These are phyloP conservation scores for Echeveria elegans DNA, from an alignment of 164 flowering plant genomes.

Conservation along the genomic window DNA sequence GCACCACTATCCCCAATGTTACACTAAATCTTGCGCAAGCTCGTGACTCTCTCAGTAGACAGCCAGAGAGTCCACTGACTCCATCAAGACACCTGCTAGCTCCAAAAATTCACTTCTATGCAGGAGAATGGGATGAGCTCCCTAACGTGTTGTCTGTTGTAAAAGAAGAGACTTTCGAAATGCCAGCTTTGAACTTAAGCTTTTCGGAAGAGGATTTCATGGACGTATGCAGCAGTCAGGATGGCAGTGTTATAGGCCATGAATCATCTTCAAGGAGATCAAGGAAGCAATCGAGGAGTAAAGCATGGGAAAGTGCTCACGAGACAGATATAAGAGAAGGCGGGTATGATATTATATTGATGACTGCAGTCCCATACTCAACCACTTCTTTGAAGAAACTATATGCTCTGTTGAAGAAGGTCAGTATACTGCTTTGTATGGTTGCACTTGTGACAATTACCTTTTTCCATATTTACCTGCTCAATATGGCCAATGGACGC, in stretches of 20 bases:
- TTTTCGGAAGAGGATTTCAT: slow-evolving; percentile 87
- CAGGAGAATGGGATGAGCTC: slow-evolving; percentile 92
- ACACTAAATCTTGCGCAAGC: slow-evolving; percentile 85
- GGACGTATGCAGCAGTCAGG: slow-evolving; percentile 84
- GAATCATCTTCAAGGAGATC: slow-evolving; percentile 66
- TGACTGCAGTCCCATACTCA: slow-evolving; percentile 77
- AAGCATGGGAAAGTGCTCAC: slow-evolving; percentile 83
- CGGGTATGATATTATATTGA: slow-evolving; percentile 80
- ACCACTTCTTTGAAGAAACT: slow-evolving; percentile 60
- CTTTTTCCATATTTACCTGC: neutral
- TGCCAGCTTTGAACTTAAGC: slow-evolving; percentile 48
- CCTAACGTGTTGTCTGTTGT: slow-evolving; percentile 61
- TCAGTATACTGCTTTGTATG: slow-evolving; percentile 19
- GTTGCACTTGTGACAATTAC: neutral
- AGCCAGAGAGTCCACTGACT: slow-evolving; percentile 77
- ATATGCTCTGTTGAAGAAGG: slow-evolving; percentile 73
- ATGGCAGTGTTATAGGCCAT: slow-evolving; percentile 61
- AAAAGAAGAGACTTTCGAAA: slow-evolving; percentile 42
- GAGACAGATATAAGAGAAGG: slow-evolving; percentile 65
- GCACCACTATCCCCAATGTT: slow-evolving; percentile 84
- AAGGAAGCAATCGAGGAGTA: slow-evolving; percentile 84
- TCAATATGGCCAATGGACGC: neutral
- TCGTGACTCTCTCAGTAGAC: slow-evolving; percentile 73
- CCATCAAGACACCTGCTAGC: slow-evolving; percentile 66
- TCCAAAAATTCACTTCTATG: slow-evolving; percentile 72